Base-by-base conservation (phyloP, 108 stramenopile genomes). In the Seminavis robusta region DNA sequence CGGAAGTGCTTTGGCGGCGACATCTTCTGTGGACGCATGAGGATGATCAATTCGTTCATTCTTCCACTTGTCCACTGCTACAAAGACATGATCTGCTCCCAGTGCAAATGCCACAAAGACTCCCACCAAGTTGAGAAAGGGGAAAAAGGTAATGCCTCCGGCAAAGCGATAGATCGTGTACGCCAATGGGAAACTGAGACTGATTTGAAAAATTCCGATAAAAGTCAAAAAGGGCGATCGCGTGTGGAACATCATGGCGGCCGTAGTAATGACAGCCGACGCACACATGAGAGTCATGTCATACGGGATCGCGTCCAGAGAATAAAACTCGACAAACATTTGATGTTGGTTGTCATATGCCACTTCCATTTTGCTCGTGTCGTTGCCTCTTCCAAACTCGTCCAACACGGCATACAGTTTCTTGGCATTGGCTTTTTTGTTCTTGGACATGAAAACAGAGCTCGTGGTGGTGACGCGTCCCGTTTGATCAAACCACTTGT, bases 91-190 rank as follows among this genome's bases (percentile, higher is more conserved):
- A 48, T 76, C 80, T 7, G 80, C 80, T 4, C 80, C 80, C 25
- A 81, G 41, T 6, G 80, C 80, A 59, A 76, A 76, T 10, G 70
- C 55, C 3, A 81, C 76, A 64, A 77, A 81, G 19, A 77, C 52
- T n/a, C 76, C 80, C 48, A 77, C 77, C 49, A 74, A 77, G 65
- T 81, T 81, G 38, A 81, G 53, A 42, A 81, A 81, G 11, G 80
- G 80, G 34, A 81, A 81, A 57, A 77, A 81, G 0, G 57, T 61
- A 19, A 77, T 47, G 17, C 63, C 57, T 3, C 44, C 60, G 59
- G 77, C 49, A 42, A 81, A 65, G 1, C 62, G 61, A 61, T 81
- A 81, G 1, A 77, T 63, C 45, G 77, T 77, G 61, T 67, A 81
- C 2, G 73, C 43, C 25, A 81, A 31, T 15, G 80, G 80, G 21